Conservation (phyloP, 768 basidiomycete species). For the Chlorophyllum brunneum region DNA sequence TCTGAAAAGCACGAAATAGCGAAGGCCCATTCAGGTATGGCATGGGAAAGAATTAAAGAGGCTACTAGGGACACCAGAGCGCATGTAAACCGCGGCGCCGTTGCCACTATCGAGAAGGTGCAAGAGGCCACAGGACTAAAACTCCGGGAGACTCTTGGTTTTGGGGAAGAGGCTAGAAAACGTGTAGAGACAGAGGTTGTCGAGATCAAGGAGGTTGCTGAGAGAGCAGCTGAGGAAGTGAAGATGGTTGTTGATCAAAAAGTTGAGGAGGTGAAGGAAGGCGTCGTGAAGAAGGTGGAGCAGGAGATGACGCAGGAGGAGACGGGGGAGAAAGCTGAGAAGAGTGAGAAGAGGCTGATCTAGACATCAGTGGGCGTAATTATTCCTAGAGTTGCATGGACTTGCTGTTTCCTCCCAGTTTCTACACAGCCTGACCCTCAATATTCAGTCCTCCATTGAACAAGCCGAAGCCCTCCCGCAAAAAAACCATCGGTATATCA, state of each 20-base stretch:
- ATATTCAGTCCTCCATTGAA: neutral
- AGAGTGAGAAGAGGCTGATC: slow-evolving; percentile 16
- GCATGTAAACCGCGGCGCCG: slow-evolving; percentile 40
- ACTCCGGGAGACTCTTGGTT: slow-evolving; percentile 55
- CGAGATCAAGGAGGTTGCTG: slow-evolving; percentile 24
- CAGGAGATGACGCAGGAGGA: slow-evolving; percentile 18
- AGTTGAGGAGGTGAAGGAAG: slow-evolving; percentile 16
- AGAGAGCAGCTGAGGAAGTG: slow-evolving; percentile 16
- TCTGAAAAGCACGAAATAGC: slow-evolving; percentile 67
- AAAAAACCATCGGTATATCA: neutral
- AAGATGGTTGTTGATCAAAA: slow-evolving; percentile 12
- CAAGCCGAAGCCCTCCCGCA: neutral
- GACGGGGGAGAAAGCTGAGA: slow-evolving; percentile 19
- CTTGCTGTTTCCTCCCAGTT: neutral
- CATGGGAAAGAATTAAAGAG: slow-evolving; percentile 54
- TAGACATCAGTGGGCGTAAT: neutral
- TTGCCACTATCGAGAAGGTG: slow-evolving; percentile 45
- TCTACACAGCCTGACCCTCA: neutral
- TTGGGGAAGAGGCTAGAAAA: slow-evolving; percentile 23
- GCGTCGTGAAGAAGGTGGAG: neutral
- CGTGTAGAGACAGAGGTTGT: slow-evolving; percentile 19
- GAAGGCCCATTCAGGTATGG: slow-evolving; percentile 56
- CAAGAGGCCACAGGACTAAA: slow-evolving; percentile 75
- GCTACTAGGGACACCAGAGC: slow-evolving; percentile 43
- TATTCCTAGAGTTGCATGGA: neutral